These are phyloP conservation scores for Suhomyces kunorum DNA, from an alignment of 1,139 yeast genomes.

Conservation along the genomic window DNA sequence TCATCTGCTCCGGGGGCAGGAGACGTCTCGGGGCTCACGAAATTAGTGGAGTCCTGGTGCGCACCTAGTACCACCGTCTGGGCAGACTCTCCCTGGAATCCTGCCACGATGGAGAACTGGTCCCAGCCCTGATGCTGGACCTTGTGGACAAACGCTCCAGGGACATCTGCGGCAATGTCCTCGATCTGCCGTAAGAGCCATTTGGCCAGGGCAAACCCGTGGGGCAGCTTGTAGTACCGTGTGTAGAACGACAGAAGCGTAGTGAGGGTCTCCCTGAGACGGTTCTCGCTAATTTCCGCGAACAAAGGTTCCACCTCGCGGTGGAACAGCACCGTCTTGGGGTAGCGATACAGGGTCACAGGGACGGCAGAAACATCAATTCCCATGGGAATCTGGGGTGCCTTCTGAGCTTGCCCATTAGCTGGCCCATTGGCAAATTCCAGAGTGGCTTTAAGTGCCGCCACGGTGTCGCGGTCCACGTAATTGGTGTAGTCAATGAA, in stretches of 20 bases:
- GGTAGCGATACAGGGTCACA: conserved; percentile 55
- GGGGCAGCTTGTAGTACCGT: conserved; percentile 72
- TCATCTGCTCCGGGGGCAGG: conserved; percentile 97
- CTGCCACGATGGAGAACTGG: conserved; percentile 44
- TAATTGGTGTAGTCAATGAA: conserved; percentile 73
- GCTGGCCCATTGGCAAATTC: not conserved
- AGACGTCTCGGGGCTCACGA: conserved; percentile 65
- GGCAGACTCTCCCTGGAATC: conserved; percentile 38
- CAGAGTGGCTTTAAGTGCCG: conserved; percentile 4
- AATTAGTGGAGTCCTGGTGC: conserved; percentile 84
- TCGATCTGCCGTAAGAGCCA: conserved; percentile 63
- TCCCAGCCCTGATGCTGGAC: conserved; percentile 46
- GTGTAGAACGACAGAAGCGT: conserved; percentile 70
- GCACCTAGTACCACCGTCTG: conserved; percentile 75
- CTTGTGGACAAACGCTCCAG: conserved; percentile 28
- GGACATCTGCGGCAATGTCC: conserved; percentile 41
- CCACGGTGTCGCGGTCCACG: conserved; percentile 37
- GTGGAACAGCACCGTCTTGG: conserved; percentile 40
- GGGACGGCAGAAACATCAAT: conserved; percentile 18
- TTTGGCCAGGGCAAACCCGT: conserved; percentile 70
- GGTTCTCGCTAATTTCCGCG: conserved; percentile 43
- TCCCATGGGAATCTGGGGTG: not conserved
- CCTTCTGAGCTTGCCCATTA: too few species aligned
- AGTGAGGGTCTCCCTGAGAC: conserved; percentile 56
- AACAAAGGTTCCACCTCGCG: conserved; percentile 45